These are phyloP conservation scores for Knoxdaviesia proteae DNA, from an alignment of 2,329 filamentous ascomycete species.

Conservation along the genomic window DNA sequence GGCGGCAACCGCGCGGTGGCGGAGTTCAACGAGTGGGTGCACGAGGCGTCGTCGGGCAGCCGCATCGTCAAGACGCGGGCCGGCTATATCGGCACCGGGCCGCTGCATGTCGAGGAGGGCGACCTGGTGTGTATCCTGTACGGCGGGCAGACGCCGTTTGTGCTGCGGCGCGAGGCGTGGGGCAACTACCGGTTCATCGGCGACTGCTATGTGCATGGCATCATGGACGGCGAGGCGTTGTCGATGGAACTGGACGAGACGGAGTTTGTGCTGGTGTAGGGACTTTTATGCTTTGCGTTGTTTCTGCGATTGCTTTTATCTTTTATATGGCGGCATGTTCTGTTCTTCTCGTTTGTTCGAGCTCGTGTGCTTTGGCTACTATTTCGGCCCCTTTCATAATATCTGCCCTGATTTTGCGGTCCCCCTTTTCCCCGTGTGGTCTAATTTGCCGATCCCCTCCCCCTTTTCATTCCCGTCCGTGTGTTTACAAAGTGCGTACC, in stretches of 20 bases:
- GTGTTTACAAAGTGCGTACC: no score
- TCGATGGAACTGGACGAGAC: constrained; percentile 4
- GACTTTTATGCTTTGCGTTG: no score
- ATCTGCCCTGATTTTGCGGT: no score
- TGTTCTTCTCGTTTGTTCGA: no score
- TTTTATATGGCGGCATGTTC: no score
- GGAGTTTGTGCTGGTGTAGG: no score
- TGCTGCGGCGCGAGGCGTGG: constrained; percentile 7
- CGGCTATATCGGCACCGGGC: constrained; percentile 4
- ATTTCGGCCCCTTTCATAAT: no score
- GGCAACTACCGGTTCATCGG: constrained; percentile 3
- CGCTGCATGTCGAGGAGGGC: constrained; percentile 5
- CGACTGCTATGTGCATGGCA: constrained; percentile 15
- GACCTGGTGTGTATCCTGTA: constrained; percentile 13
- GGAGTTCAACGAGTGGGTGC: constrained; percentile 4
- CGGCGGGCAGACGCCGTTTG: constrained; percentile 13
- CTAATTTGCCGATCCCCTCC: no score
- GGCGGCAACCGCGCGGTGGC: constrained; percentile 1
- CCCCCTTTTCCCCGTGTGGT: no score
- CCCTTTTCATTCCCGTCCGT: no score
- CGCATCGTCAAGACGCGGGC: constrained; percentile 2
- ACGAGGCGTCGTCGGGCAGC: constrained; percentile 3
- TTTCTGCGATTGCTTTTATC: no score
- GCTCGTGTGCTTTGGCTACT: no score
- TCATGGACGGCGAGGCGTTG: constrained; percentile 16